A percentile compares a stretch with the other conserved stretches of the same genome.
Conservation (phyloP, 169 alveolate genomes). For the Eimeria nieschulzi region DNA sequence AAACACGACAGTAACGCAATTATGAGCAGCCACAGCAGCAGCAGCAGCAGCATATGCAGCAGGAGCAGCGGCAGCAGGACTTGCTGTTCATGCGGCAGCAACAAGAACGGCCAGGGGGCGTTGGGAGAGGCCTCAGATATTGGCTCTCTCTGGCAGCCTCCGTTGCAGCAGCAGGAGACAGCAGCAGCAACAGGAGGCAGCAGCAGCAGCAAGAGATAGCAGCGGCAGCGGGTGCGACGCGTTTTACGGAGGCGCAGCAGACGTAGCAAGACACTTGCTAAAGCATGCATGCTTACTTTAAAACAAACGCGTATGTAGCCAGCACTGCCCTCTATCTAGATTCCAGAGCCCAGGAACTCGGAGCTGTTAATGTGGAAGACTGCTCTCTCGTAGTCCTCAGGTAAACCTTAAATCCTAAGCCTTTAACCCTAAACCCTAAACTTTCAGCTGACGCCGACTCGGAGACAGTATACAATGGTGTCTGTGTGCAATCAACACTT, state of each 20-base stretch:
- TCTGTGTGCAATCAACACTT: no score
- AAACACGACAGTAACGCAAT: no score
- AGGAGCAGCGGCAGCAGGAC: background rate
- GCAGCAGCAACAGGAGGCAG: background rate
- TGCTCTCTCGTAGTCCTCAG: constrained; percentile 77
- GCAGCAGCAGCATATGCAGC: background rate
- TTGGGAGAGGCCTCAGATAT: background rate
- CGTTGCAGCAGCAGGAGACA: background rate
- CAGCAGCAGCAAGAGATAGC: no score
- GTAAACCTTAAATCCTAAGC: no score
- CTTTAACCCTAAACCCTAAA: no score
- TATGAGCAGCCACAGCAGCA: background rate
- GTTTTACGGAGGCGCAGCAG: background rate
- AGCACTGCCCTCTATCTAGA: constrained; percentile 80
- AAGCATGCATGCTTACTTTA: background rate
- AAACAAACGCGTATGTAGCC: background rate
- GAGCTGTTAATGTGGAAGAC: constrained; percentile 80
- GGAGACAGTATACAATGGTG: no score
- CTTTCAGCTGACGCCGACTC: no score
- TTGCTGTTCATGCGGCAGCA: background rate
- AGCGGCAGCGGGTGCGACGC: background rate
- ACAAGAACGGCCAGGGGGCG: background rate
- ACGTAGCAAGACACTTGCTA: background rate
- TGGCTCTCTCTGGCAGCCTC: background rate
- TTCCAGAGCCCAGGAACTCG: constrained; percentile 74